Evolutionary conservation across 1,284 basidiomycete genomes (phyloP).

Genomic region (Neotropicomus parvogracilis): DNA sequence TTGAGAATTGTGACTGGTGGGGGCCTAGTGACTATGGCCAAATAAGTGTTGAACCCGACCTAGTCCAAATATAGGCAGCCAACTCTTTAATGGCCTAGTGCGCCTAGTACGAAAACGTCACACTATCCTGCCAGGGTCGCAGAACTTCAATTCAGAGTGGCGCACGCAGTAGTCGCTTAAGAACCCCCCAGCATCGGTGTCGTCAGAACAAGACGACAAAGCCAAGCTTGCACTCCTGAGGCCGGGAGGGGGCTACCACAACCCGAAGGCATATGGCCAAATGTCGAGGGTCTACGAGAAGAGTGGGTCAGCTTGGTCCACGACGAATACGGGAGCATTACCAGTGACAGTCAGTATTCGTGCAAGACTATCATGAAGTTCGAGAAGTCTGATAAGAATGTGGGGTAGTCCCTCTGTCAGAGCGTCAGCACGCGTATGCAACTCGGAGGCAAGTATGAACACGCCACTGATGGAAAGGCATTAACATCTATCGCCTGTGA

Average conservation of each 20-base stretch:
- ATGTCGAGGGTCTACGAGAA: not conserved
- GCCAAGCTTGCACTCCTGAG: not conserved
- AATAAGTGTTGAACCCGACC: too few species aligned
- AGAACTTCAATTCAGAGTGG: too few species aligned
- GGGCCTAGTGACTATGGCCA: too few species aligned
- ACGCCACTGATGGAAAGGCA: slow-evolving; percentile 23
- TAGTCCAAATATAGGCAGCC: too few species aligned
- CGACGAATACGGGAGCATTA: not conserved
- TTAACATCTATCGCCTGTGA: slow-evolving; percentile 24
- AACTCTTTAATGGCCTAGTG: too few species aligned
- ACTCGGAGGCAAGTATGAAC: not conserved
- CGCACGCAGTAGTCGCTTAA: not conserved
- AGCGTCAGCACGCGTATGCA: not conserved
- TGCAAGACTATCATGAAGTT: slow-evolving; percentile 9
- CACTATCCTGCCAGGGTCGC: not conserved
- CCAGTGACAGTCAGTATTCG: slow-evolving; percentile 14
- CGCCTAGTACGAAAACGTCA: not conserved
- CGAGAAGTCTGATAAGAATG: slow-evolving; percentile 11
- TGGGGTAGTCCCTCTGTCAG: slow-evolving; percentile 10
- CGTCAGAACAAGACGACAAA: not conserved
- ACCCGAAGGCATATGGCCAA: slow-evolving; percentile 2
- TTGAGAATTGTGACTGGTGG: too few species aligned
- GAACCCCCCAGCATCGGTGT: not conserved
- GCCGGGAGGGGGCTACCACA: not conserved
- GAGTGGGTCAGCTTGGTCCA: not conserved